phyloP scores from a whole-genome alignment of 1,284 basidiomycete species.

The Ganoderma leucocontextum region DNA sequence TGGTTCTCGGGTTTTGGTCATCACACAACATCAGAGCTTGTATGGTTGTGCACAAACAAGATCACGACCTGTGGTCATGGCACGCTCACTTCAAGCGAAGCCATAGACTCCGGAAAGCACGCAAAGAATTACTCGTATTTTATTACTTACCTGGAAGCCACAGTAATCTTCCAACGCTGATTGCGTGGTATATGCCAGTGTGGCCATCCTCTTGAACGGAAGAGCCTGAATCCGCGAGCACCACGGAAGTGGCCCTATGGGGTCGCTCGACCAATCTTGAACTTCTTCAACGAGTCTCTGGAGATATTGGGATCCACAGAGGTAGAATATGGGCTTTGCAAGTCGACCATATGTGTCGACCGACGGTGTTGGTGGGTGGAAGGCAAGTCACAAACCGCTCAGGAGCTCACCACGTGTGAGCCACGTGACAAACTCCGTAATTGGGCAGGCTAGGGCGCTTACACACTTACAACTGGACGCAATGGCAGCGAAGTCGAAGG shows the following conservation, averaged over 20 bases:
- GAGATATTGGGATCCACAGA: too few species aligned
- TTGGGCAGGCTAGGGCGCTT: background rate
- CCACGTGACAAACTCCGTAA: background rate
- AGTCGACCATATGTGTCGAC: too few species aligned
- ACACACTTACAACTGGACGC: background rate
- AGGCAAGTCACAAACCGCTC: background rate
- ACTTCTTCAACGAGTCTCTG: too few species aligned
- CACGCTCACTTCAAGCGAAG: too few species aligned
- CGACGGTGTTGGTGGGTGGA: too few species aligned
- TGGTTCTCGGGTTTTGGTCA: too few species aligned
- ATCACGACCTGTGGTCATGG: too few species aligned
- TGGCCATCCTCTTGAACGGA: background rate
- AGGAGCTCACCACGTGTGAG: background rate
- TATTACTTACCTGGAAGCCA: background rate
- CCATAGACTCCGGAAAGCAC: too few species aligned
- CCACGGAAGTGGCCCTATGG: background rate
- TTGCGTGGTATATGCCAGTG: background rate
- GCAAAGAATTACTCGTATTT: too few species aligned
- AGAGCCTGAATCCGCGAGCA: background rate
- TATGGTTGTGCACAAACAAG: too few species aligned
- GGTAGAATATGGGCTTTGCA: too few species aligned
- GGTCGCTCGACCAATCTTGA: background rate
- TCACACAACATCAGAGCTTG: too few species aligned
- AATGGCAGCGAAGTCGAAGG: slow-evolving; percentile 63
- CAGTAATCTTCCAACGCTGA: background rate